Base-by-base conservation (phyloP, 306 rosid genomes). In the Vigna angularis region DNA sequence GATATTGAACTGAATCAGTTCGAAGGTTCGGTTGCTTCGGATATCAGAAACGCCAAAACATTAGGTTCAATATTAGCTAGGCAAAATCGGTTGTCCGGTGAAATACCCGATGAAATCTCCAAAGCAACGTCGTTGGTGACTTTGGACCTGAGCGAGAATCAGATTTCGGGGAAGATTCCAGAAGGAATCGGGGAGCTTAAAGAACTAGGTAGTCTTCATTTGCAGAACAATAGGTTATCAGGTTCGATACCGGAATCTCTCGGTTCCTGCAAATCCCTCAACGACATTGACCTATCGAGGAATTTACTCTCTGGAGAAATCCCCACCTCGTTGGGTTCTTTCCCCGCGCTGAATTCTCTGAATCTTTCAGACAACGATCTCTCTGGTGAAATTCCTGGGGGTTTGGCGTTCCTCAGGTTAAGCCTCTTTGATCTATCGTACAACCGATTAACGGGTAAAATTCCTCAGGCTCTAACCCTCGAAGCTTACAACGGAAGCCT, bases 401-500 rank as follows among this genome's bases (percentile, higher is more conserved):
- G 87, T 50, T 77, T 95, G 22, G 80, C 88, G 0, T 82, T 79
- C 13, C 85, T 91, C 17, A 79, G 84, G 71, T 73, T 95, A 5
- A 95, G 99, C 70, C 80, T 87, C 15, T 85, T 95, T 49, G 98
- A 95, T 68, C 79, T 95, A 1, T 93, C 99, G 0, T 9, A 86
- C 61, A 95, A 95, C 79, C 50, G 44, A 10, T 79, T 95, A 34
- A 57, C 81, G 0, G 99, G 99, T 66, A 24, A 72, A 3, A 79
- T 95, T 11, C 99, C 99, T 4, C 74, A 70, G 30, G 76, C 89
- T 55, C 82, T 95, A 8, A 83, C 85, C 0, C 77, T 88, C 3
- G 86, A 79, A 68, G 99, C 97, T 36, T 95, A 95, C 83, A 91
- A 93, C 6, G 90, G 93, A 9, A 91, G 99, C 83, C 90, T 95